Evolutionary conservation across 805 yeast species (phyloP), one percentile per base, ranked within the genome.

Genomic region (Teunomyces pallodes): DNA sequence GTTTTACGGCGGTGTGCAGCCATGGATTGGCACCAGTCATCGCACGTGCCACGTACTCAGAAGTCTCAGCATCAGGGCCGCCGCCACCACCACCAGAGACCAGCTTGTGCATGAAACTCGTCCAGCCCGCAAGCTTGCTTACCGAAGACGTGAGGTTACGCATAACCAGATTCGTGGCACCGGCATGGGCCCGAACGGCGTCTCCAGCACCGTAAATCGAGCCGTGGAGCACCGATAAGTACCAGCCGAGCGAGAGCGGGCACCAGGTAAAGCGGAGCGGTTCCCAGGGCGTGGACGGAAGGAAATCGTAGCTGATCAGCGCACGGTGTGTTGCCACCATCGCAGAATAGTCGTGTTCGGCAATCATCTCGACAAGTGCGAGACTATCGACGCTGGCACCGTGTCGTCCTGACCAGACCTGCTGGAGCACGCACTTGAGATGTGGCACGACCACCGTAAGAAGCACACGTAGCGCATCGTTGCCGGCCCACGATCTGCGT

Each of bases 161-260:
- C 67, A 54, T 80, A 54, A 75, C 56, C 26, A 63, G 62, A 42
- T 56, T 64, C 43, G 60, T 61, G 9, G 55, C 61, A 7, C 67
- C 61, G 24, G 58, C 52, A 48, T 50, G 54, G 7, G 44, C 42
- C 33, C 54, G 54, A 10, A 66, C 61, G 24, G 36, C 50, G 16
- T 60, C 63, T 5, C 49, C 32, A 4, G 67, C 51, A 45, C 60
- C 54, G 55, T 74, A 86, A 0, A 86, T 75, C 29, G 71, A 66
- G 1, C 83, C 81, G 83, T 87, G 86, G 24, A 87, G 57, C 8
- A 86, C 68, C 4, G 86, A 76, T 35, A 77, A 74, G 63, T 87
- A 87, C 96, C 96, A 88, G 0, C 90, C 91, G 20, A 87, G 66
- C 0, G 88, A 82, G 20, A 74, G 59, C 46, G 68, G 69, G 35